These are phyloP conservation scores for Arctium minus DNA, from an alignment of 129 eudicot species.

Conservation along the genomic window DNA sequence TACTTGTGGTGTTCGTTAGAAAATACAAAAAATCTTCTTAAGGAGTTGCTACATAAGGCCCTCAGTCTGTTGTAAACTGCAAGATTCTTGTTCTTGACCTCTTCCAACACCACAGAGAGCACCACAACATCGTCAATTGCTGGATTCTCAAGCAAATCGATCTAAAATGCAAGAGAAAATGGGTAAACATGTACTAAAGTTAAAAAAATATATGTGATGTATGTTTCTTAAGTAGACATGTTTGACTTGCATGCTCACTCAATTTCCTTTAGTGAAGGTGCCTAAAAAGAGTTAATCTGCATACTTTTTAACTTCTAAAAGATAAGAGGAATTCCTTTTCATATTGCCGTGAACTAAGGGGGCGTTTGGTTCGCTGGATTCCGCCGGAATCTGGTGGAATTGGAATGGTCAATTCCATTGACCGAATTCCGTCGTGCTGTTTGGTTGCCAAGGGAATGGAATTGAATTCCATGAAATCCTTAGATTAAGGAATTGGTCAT, in stretches of 20 bases:
- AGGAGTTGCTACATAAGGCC: slow-evolving; percentile 74
- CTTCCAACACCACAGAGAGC: slow-evolving; percentile 87
- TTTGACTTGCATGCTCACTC: background rate
- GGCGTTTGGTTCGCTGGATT: too few relatives aligned
- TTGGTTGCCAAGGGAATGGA: too few relatives aligned
- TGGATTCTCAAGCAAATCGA: slow-evolving; percentile 85
- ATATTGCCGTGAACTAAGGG: background rate
- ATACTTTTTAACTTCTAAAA: background rate
- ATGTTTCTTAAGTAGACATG: slow-evolving; percentile 7
- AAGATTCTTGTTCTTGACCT: slow-evolving; percentile 85
- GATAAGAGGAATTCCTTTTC: background rate
- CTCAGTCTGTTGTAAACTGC: slow-evolving; percentile 79
- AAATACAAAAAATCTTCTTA: slow-evolving; percentile 77
- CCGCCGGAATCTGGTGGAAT: too few relatives aligned
- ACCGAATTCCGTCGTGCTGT: too few relatives aligned
- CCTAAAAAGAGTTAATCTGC: background rate
- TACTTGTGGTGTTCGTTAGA: slow-evolving; percentile 93
- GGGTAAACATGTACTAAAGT: background rate
- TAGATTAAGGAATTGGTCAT: too few relatives aligned
- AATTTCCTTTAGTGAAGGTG: background rate
- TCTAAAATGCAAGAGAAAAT: slow-evolving; percentile 32
- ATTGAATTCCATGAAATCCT: too few relatives aligned
- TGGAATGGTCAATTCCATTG: too few relatives aligned
- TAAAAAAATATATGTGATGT: background rate
- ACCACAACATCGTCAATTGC: slow-evolving; percentile 89